phyloP scores from a whole-genome alignment of 495 filamentous ascomycete species.

The Aspergillus sclerotiicarbonarius region DNA sequence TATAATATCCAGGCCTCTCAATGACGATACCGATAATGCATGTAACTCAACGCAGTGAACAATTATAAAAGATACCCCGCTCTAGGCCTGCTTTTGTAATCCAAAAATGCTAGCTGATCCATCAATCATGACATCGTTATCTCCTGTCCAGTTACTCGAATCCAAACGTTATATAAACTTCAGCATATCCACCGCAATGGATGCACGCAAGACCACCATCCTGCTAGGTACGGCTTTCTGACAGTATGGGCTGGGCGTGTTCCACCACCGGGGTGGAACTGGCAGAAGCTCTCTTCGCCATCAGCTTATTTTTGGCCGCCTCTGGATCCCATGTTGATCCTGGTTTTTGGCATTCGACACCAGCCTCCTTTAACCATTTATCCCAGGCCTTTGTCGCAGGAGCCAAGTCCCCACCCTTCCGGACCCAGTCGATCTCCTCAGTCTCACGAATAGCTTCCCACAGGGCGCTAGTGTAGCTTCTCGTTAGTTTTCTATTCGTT shows the following conservation, averaged over 20 bases:
- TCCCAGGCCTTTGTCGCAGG: conserved; percentile 51
- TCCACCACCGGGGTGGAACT: not conserved
- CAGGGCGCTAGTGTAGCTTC: conserved; percentile 51
- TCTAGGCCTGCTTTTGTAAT: not conserved
- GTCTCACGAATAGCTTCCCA: conserved; percentile 58
- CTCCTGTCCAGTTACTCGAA: not conserved
- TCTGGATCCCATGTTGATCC: not conserved
- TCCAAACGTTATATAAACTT: not conserved
- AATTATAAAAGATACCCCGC: too few species aligned
- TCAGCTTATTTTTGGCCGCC: not conserved
- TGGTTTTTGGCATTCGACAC: not conserved
- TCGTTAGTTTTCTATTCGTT: conserved; percentile 11
- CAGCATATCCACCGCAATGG: not conserved
- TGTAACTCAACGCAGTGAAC: too few species aligned
- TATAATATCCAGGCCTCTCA: too few species aligned
- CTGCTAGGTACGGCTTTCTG: not conserved
- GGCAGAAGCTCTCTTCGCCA: not conserved
- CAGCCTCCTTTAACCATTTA: conserved; percentile 50
- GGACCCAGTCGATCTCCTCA: conserved; percentile 46
- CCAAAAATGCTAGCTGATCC: not conserved
- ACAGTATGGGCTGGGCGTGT: not conserved
- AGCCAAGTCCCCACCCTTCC: conserved; percentile 40
- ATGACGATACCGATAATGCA: too few species aligned
- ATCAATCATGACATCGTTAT: not conserved
- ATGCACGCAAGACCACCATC: not conserved